A percentile compares a stretch with the other conserved stretches of the same genome.
Conservation (phyloP, 2,329 filamentous ascomycete genomes). For the Lecanosticta acicola region DNA sequence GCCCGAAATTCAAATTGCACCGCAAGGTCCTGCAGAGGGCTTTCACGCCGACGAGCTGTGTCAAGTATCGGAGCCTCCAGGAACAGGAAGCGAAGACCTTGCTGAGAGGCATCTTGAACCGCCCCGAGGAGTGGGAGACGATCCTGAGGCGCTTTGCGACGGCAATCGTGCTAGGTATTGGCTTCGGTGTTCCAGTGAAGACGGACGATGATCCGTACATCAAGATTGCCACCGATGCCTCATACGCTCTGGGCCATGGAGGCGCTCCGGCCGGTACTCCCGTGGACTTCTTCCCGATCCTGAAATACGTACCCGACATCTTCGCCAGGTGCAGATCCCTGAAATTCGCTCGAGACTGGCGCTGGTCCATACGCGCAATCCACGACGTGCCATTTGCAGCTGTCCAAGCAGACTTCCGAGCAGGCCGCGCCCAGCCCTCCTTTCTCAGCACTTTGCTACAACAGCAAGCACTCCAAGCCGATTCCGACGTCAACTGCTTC, state of each 20-base stretch:
- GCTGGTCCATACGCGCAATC: conserved; percentile 28
- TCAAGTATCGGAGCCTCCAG: conserved; percentile 39
- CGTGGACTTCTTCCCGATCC: conserved; percentile 47
- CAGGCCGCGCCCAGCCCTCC: conserved; percentile 32
- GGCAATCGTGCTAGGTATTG: conserved; percentile 40
- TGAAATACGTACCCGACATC: conserved; percentile 40
- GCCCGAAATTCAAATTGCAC: conserved; percentile 34
- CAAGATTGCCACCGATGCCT: conserved; percentile 36
- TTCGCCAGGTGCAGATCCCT: conserved; percentile 25
- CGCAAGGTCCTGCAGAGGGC: conserved; percentile 43
- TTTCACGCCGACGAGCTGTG: conserved; percentile 40
- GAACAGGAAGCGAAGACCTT: conserved; percentile 43
- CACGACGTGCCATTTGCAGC: conserved; percentile 39
- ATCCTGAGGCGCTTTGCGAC: conserved; percentile 37
- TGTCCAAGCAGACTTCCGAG: conserved; percentile 28
- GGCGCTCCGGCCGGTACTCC: conserved; percentile 41
- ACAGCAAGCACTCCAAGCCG: conserved; percentile 28
- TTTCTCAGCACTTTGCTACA: conserved; percentile 39
- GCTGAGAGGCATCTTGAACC: conserved; percentile 35
- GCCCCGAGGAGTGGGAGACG: conserved; percentile 37
- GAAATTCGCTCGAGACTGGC: conserved; percentile 32
- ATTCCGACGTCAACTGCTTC: conserved; percentile 31
- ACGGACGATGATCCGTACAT: conserved; percentile 41
- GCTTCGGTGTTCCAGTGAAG: conserved; percentile 44
- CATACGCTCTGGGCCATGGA: conserved; percentile 40